Evolutionary conservation across 2,329 filamentous ascomycete genomes (phyloP), one percentile per base, ranked within the genome.

Genomic region (Nigrospora osmanthi): DNA sequence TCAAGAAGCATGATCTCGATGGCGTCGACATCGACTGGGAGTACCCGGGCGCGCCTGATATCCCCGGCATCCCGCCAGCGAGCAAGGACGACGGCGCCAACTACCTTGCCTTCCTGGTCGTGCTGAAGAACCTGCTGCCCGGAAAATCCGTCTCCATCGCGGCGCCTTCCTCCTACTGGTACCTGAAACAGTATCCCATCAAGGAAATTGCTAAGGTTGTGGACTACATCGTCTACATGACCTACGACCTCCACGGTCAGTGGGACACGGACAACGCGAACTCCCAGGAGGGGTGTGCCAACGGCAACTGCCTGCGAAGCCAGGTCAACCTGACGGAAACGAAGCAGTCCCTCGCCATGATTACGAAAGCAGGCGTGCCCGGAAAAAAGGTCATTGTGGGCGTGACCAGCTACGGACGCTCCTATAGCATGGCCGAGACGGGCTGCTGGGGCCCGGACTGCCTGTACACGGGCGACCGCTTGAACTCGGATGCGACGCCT

Each of bases 271-370:
- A 47, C 7, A 70, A 67, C 46, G 36, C 45, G 12, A 55, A 46
- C 39, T 44, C 58, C 0, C 49, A 47, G 4, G 40, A 45, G 3
- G 57, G 54, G 4, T 65, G 62, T 38, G 44, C 39, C 1, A 43
- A 42, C 0, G 65, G 65, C 7, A 63, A 61, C 37, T 67, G 63
- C 44, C 54, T 69, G 0, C 56, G 62, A 3, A 56, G 49, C 13
- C 55, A 66, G 33, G 53, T 68, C 44, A 69, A 68, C 46, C 17
- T 58, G 15, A 68, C 59, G 11, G 55, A 56, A 46, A 61, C 58
- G 7, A 32, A 31, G 30, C 34, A 43, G 40, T 16, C 42, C 19
- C n/a, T 43, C 10, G 42, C 42, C 34, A 43, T 43, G 42, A 43
- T 38, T 11, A 43, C 42, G 12, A 68, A 69, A 48, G 64, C 66